Base-by-base conservation (phyloP, 2,329 filamentous ascomycete species). In the Alternaria gaisen region DNA sequence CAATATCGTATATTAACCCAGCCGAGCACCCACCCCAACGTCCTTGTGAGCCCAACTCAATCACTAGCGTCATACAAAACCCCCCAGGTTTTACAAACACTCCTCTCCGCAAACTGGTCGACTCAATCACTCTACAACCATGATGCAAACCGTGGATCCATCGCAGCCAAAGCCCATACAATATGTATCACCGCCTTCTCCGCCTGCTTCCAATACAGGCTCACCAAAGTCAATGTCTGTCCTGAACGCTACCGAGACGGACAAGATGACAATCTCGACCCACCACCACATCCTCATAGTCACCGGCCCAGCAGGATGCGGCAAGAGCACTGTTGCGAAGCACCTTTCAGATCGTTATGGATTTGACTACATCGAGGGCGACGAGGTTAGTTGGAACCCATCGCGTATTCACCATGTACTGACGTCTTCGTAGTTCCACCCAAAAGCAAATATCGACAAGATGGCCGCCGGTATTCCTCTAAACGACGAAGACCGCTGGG, bases 401-500 rank as follows among this genome's bases (percentile, higher is more conserved):
- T 12, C 7, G 10, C 11, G 34, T 28, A 50, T 28, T 8, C 10
- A 34, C 20, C 12, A 20, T n/a, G 18, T 30, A 40, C 56, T 60
- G 26, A 62, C 40, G 8, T 9, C 34, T 8, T 41, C 9, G 43
- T 32, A 84, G 83, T 84, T 80, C 68, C 84, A 86, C 70, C 83
- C 83, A 2, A 77, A 79, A 36, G 73, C 78, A 11, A 84, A 85
- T 60, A 81, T 85, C 34, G 90, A 94, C 56, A 99, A 98, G 81
- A 99, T 99, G 95, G 85, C 87, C 74, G 85, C 85, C 69, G 92
- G 92, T 68, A 89, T 88, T 58, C 93, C 95, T 3, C 85, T 99
- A 36, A 97, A 91, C 57, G 95, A 99, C 76, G 90, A 89, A 61
- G 95, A 99, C 81, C 91, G 95, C 66, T 98, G 95, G 95, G 94